Evolutionary conservation across 768 basidiomycete species (phyloP).

Genomic region (Suillus lakei): DNA sequence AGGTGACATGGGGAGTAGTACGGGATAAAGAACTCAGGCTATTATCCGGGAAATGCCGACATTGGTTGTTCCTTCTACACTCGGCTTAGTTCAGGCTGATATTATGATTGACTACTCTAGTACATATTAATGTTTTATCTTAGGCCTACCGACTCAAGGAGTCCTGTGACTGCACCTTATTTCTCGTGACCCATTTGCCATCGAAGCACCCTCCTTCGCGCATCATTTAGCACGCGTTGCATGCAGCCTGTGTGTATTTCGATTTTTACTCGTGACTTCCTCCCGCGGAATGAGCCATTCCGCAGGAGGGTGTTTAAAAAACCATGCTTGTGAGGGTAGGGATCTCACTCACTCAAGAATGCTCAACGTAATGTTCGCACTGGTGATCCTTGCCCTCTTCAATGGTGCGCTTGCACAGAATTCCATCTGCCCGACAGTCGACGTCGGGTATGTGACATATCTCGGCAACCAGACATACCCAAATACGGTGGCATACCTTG

Average conservation of each 20-base stretch:
- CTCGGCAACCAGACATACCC: constrained; percentile 54
- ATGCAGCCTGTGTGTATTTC: not conserved
- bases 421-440: constrained; percentile 40
- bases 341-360: constrained; percentile 6
- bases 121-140: not conserved
- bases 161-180: not conserved
- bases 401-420: constrained; percentile 15
- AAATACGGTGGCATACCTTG: constrained; percentile 61
- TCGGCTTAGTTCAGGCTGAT: not conserved
- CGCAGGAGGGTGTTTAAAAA: not conserved
- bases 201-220: not conserved
- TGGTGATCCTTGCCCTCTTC: constrained; percentile 29
- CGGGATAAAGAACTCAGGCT: not conserved
- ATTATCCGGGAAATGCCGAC: constrained; percentile 1
- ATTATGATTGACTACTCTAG: not conserved
- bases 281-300: not conserved
- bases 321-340: not conserved
- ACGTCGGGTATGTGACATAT: constrained; percentile 65
- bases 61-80: not conserved
- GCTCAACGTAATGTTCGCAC: not conserved
- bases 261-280: constrained; percentile 3
- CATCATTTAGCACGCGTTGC: not conserved
- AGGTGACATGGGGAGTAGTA: constrained; percentile 26
- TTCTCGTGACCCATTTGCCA: not conserved
- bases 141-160: not conserved